Conservation (phyloP, 169 alveolate genomes). For the Cryptosporidium muris region DNA sequence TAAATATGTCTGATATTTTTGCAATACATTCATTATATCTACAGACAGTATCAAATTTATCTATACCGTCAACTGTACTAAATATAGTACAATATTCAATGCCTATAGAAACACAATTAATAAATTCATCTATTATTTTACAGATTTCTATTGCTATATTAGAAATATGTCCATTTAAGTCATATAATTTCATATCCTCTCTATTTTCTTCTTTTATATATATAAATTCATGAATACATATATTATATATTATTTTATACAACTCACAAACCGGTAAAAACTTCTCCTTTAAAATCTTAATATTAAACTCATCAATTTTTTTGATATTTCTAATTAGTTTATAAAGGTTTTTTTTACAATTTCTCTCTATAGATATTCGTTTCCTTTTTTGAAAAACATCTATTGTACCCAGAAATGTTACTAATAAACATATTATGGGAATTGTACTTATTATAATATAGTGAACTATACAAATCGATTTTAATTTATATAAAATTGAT, state of each 20-base stretch:
- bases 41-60: background rate
- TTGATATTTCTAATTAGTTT: slow-evolving; percentile 3
- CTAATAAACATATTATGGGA: background rate
- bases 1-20: background rate
- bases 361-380: slow-evolving; percentile 12
- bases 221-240: slow-evolving; percentile 18
- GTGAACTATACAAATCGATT: slow-evolving; percentile 11
- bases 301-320: slow-evolving; percentile 10
- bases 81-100: slow-evolving; percentile 20
- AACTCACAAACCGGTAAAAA: slow-evolving; percentile 29
- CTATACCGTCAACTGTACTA: background rate
- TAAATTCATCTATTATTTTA: slow-evolving; percentile 11
- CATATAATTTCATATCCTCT: background rate
- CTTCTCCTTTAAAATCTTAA: background rate
- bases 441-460: slow-evolving; percentile 4
- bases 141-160: background rate
- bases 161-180: too few relatives aligned
- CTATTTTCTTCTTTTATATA: background rate
- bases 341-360: slow-evolving; percentile 7
- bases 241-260: background rate
- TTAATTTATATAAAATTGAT: slow-evolving; percentile 1
- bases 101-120: slow-evolving; percentile 6
- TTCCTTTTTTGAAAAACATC: slow-evolving; percentile 45
- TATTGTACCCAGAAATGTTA: slow-evolving; percentile 32
- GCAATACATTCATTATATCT: background rate